Evolutionary conservation across 2,329 filamentous ascomycete genomes (phyloP), one percentile per base, ranked within the genome.

Genomic region (Colletotrichum karsti): DNA sequence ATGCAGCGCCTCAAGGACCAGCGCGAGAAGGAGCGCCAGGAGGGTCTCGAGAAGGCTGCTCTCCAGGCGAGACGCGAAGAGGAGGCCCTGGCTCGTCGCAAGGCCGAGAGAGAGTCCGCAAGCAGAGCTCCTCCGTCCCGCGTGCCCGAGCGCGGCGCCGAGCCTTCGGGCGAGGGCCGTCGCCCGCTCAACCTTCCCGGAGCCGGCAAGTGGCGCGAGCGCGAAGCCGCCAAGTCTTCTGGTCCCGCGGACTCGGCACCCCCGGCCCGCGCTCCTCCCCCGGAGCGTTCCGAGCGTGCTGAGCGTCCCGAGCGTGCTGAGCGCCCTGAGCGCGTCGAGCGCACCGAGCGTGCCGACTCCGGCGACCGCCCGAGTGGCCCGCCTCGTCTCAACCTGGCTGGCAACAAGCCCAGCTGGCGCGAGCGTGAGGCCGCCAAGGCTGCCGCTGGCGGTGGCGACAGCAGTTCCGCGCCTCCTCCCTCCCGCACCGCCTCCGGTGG

Each of bases 61-160:
- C 82, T 89, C 73, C 95, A 98, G 82, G 90, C 89, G 74, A 89
- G 94, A 77, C 91, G 93, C 78, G 95, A 97, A 80, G 94, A 96
- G 74, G 95, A 97, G 79, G 95, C 94, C 15, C 90, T 95, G 81
- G 92, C 92, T 72, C 90, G 92, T 74, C 89, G 88, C 79, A 89
- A 86, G 75, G 91, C 87, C 67, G 89, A 89, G 79, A 93, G 89
- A 81, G 88, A 87, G 74, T 82, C 82, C 73, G 77, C 72, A 62
- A 76, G 71, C 61, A 76, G 77, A 63, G 73, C 73, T 46, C 80
- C 78, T 70, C 79, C 77, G 80, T 77, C 78, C 77, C 81, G 77
- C 72, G 77, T 78, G n/a, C 79, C 81, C 56, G 79, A 82, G 51
- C 83, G 84, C 69, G 72, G 72, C 50, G 73, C 74, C 57, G 76